Evolutionary conservation across 2,329 filamentous ascomycete species (phyloP).

Genomic region (Microsporum audouinii): DNA sequence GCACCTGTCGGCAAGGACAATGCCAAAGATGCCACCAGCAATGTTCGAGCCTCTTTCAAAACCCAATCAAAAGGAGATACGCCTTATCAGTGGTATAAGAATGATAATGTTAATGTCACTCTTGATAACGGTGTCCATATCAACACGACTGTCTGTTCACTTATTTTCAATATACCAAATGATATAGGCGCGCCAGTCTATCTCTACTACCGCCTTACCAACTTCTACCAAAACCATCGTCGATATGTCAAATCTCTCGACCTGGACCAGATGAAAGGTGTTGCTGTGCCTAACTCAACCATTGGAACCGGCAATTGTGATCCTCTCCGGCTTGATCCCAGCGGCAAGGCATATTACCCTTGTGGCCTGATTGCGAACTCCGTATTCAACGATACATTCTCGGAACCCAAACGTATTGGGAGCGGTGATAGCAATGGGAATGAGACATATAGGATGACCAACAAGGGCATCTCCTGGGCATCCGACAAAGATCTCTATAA

Average conservation of each 20-base stretch:
- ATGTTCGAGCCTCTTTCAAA: conserved; percentile 56
- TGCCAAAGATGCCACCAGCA: conserved; percentile 49
- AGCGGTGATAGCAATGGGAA: conserved; percentile 27
- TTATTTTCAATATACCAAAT: conserved; percentile 71
- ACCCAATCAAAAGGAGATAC: conserved; percentile 32
- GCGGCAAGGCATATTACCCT: conserved; percentile 71
- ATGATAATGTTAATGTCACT: conserved; percentile 11
- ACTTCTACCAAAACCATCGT: conserved; percentile 98
- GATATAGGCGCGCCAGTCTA: conserved; percentile 70
- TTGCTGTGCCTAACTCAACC: conserved; percentile 46
- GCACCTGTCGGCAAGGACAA: conserved; percentile 41
- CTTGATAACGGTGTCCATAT: conserved; percentile 19
- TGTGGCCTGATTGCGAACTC: conserved; percentile 96
- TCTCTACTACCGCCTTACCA: conserved; percentile 89
- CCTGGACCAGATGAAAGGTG: conserved; percentile 68
- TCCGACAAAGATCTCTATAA: conserved; percentile 75
- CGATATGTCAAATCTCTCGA: conserved; percentile 89
- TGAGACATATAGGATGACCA: conserved; percentile 61
- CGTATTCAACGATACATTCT: conserved; percentile 87
- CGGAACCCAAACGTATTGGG: conserved; percentile 51
- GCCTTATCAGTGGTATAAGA: conserved; percentile 24
- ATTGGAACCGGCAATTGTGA: conserved; percentile 63
- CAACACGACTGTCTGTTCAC: conserved; percentile 49
- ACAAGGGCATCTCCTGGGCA: conserved; percentile 70
- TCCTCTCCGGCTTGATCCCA: conserved; percentile 50